phyloP scores from a whole-genome alignment of 176 grass and related monocot genomes.

The Dendrocalamus sinicus region DNA sequence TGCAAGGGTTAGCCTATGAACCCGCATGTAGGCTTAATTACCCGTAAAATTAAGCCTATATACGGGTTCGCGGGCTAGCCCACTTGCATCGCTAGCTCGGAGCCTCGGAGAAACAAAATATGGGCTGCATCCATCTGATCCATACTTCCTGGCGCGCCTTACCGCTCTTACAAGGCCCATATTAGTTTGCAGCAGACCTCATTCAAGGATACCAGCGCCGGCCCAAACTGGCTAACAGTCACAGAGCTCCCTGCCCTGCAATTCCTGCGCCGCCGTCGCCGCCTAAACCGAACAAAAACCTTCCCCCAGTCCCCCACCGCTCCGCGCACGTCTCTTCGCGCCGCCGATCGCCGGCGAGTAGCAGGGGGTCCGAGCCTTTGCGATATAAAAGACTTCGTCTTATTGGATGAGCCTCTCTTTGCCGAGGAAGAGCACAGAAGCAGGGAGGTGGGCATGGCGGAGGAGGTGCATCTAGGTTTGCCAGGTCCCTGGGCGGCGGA shows the following conservation, averaged over 20 bases:
- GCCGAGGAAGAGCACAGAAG: not conserved
- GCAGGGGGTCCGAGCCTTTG: not conserved
- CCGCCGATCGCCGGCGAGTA: conserved; percentile 4
- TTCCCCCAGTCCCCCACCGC: too few species aligned
- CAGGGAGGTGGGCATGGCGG: conserved; percentile 38
- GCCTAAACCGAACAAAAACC: not conserved
- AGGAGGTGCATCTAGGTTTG: conserved; percentile 70
- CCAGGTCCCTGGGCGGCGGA: conserved; percentile 84
- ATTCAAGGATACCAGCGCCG: not conserved
- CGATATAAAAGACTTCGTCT: too few species aligned
- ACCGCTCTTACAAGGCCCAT: not conserved
- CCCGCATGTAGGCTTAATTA: too few species aligned
- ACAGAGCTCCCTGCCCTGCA: too few species aligned
- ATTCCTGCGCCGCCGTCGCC: not conserved
- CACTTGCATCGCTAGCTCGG: too few species aligned
- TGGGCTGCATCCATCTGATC: too few species aligned
- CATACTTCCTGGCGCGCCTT: not conserved
- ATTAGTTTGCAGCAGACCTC: not conserved
- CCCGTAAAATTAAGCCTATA: too few species aligned
- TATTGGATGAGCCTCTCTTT: not conserved
- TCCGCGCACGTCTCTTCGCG: not conserved
- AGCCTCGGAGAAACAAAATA: too few species aligned
- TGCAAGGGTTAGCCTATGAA: too few species aligned
- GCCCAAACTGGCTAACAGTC: not conserved
- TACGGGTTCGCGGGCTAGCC: too few species aligned